phyloP scores from a whole-genome alignment of 2,329 filamentous ascomycete genomes.

The Fusarium miscanthi region DNA sequence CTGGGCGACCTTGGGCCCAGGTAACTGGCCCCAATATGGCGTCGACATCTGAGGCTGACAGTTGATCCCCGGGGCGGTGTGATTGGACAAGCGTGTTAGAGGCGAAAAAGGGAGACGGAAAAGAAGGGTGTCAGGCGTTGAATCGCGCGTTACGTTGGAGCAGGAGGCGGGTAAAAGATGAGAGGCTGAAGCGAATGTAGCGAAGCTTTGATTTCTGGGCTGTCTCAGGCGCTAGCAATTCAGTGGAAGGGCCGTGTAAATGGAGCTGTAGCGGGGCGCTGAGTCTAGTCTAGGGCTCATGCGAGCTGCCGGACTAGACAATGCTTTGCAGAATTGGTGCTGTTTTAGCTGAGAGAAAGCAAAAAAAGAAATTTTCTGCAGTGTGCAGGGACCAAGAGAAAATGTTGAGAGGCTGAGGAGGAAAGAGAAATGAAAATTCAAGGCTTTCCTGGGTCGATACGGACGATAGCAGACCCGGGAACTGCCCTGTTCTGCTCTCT shows the following conservation, averaged over 20 bases:
- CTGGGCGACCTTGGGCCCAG: conserved; percentile 57
- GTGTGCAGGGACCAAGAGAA: conserved; percentile 18
- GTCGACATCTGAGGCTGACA: conserved; percentile 56
- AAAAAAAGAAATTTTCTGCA: conserved; percentile 18
- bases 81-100: conserved; percentile 42
- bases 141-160: conserved; percentile 24
- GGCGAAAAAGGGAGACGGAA: conserved; percentile 14
- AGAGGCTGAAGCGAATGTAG: conserved; percentile 30
- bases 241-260: conserved; percentile 10
- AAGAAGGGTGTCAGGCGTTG: conserved; percentile 26
- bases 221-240: conserved; percentile 35
- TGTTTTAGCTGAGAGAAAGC: conserved; percentile 7
- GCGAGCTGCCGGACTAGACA: conserved; percentile 50
- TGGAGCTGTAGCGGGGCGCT: conserved; percentile 39
- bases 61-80: conserved; percentile 33
- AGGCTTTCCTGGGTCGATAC: conserved; percentile 29
- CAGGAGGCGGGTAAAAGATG: conserved; percentile 38
- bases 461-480: conserved; percentile 21
- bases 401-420: conserved; percentile 22
- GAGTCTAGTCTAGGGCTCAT: conserved; percentile 40
- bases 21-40: conserved; percentile 70
- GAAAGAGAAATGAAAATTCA: conserved; percentile 1
- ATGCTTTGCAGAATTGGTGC: conserved; percentile 53
- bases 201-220: conserved; percentile 20
- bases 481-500: conserved; percentile 13